Conservation (phyloP, 345 rosid genomes). For the Clarkia xantiana region DNA sequence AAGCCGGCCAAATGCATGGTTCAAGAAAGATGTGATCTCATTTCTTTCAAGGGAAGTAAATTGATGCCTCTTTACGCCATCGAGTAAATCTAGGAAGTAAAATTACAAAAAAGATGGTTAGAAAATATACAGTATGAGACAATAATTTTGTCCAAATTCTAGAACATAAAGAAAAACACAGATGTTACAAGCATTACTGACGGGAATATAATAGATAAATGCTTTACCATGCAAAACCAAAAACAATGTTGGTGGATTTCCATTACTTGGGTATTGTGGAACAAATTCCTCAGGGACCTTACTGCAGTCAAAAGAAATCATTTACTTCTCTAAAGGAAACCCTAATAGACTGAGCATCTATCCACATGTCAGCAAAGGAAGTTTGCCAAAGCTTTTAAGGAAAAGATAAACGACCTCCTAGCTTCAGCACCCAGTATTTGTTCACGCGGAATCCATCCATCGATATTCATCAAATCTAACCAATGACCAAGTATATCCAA, state of each 20-base stretch:
- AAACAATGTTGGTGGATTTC: constrained; percentile 83
- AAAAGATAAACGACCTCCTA: constrained; percentile 34
- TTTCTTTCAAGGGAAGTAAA: constrained; percentile 39
- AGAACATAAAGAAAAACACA: background rate
- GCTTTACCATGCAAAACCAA: constrained; percentile 64
- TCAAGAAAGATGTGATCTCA: constrained; percentile 55
- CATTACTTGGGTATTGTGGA: constrained; percentile 38
- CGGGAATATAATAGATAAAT: constrained; percentile 3
- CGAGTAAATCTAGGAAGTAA: constrained; percentile 33
- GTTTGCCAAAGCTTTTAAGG: background rate
- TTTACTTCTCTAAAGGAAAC: too few relatives aligned
- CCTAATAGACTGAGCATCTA: too few relatives aligned
- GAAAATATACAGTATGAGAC: background rate
- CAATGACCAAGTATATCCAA: constrained; percentile 91
- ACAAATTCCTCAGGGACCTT: constrained; percentile 25
- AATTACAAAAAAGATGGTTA: constrained; percentile 6
- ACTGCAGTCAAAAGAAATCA: constrained; percentile 23
- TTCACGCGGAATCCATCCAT: constrained; percentile 97
- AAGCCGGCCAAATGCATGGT: constrained; percentile 54
- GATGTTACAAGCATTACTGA: background rate
- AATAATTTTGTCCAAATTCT: background rate
- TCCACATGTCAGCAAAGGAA: background rate
- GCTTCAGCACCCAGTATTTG: constrained; percentile 93
- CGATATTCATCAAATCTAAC: constrained; percentile 86
- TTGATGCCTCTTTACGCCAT: constrained; percentile 40